Evolutionary conservation across 2,329 filamentous ascomycete species (phyloP), one percentile per base, ranked within the genome.

Genomic region (Pyrenochaeta sp.): DNA sequence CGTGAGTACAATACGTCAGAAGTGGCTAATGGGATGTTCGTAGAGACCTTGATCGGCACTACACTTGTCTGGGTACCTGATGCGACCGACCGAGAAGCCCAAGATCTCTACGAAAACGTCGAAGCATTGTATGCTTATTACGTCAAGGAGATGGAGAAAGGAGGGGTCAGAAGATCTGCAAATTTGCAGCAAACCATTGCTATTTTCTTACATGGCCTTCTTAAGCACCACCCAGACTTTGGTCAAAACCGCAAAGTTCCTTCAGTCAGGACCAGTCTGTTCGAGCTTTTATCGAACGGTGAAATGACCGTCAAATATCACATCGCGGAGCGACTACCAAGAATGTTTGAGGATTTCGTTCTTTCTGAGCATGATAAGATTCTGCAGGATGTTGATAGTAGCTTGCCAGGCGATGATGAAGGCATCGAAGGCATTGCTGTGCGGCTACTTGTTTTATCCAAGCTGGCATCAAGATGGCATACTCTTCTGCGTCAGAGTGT

Each of bases 401-500:
- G 83, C 61, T 81, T 99, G n/a, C 92, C 94, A 0, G 83, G 82
- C 2, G 87, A 96, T 59, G 79, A 84, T 4, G 85, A 87, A 29
- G 88, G 87, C 74, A 77, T 83, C 11, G 93, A 97, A 74, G 94
- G 92, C 0, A 94, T 98, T 62, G 91, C 92, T 0, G 85, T 96
- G 59, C 88, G 95, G 5, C 78, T 98, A 2, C 85, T 90, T 57
- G 85, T 91, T 7, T 79, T 98, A 10, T 86, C 90, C 1, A 87
- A 87, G 49, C 79, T 99, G 52, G 95, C 90, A 20, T 90, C 91
- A 27, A 79, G 82, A 45, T 98, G 94, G 91, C 88, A 92, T 54
- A 96, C 93, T 0, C 81, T 98, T 17, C 82, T 97, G 37, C 88
- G 93, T 45, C 87, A 90, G 60, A 92, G 92, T 61, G 90, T 96